These are phyloP conservation scores for Rutstroemia sp. DNA, from an alignment of 2,329 filamentous ascomycete genomes.

Conservation along the genomic window DNA sequence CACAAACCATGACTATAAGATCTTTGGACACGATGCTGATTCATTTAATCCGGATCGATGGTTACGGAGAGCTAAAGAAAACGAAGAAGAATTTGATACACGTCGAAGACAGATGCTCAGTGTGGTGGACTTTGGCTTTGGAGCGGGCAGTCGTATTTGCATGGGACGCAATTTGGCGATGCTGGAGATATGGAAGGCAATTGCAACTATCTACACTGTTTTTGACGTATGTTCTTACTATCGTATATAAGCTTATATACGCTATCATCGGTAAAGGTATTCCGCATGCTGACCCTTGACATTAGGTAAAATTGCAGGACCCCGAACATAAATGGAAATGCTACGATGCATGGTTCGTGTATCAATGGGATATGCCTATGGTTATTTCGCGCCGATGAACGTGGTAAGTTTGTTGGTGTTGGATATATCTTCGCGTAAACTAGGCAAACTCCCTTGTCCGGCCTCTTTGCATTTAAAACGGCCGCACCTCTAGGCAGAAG, in stretches of 20 bases:
- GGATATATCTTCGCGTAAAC: neutral
- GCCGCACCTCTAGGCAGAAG: no score
- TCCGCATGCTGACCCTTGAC: neutral
- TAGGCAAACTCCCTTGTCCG: neutral
- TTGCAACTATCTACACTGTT: constrained; percentile 1
- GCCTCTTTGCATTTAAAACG: no score
- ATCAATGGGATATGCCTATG: constrained; percentile 2
- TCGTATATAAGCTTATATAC: neutral
- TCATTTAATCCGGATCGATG: constrained; percentile 54
- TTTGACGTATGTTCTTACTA: neutral
- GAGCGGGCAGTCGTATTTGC: neutral
- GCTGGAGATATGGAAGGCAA: neutral
- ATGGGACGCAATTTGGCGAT: neutral
- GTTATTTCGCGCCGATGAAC: neutral
- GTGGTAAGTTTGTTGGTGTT: neutral
- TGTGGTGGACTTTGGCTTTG: neutral
- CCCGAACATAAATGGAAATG: neutral
- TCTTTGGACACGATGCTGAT: constrained; percentile 53
- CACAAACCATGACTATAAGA: constrained; percentile 42
- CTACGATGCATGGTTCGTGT: neutral
- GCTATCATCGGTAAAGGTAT: neutral
- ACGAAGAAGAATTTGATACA: neutral
- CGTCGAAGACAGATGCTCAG: neutral
- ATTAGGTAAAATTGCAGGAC: neutral
- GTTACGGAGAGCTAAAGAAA: constrained; percentile 16